Percentiles rank a stretch among this genome's conserved stretches.
Evolutionary conservation across 164 flowering plant genomes (phyloP).

Genomic region (Piper longum): DNA sequence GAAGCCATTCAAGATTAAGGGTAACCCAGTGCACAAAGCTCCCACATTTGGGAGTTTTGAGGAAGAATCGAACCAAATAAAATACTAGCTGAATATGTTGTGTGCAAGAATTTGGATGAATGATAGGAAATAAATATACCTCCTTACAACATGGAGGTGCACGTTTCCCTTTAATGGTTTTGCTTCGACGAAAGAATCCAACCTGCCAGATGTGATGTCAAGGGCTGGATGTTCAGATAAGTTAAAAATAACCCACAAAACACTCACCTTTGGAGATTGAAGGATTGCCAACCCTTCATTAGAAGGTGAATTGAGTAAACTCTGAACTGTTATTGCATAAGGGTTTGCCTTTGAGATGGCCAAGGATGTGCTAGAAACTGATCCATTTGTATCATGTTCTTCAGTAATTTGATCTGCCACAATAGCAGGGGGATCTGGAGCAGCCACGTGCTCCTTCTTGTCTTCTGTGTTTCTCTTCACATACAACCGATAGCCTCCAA

Average conservation of each 20-base stretch:
- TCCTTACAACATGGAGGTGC: conserved; percentile 73
- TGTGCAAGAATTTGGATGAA: neutral
- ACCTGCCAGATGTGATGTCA: conserved; percentile 33
- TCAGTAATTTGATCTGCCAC: conserved; percentile 14
- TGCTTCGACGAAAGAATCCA: conserved; percentile 59
- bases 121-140: conserved; percentile 19
- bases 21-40: too few relatives aligned
- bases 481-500: conserved; percentile 51
- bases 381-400: conserved; percentile 30
- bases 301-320: conserved; percentile 44
- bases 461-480: conserved; percentile 37
- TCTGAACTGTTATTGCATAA: conserved; percentile 14
- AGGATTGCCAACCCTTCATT: conserved; percentile 64
- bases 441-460: conserved; percentile 16
- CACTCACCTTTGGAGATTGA: conserved; percentile 52
- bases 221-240: conserved; percentile 4
- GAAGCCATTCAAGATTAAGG: too few relatives aligned
- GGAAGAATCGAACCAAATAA: neutral
- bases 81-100: neutral
- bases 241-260: neutral
- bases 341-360: conserved; percentile 34
- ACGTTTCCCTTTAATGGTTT: conserved; percentile 61
- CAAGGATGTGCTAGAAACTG: conserved; percentile 34
- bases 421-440: conserved; percentile 22
- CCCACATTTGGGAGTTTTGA: too few relatives aligned